Evolutionary conservation across 257 asterid genomes (phyloP).

Genomic region (Plectranthus barbatus): DNA sequence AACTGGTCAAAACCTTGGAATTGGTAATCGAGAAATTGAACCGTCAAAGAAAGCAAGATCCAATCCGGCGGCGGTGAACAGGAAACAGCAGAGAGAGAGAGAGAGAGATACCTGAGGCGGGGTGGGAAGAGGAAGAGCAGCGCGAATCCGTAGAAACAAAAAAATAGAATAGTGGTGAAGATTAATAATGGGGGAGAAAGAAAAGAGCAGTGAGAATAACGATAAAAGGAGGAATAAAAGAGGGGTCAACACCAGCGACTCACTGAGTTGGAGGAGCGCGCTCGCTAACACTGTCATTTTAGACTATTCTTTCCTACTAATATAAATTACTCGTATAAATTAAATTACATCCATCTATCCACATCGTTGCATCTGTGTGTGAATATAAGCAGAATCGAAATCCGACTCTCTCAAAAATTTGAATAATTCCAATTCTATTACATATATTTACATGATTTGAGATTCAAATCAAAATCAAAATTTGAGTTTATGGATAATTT

Average conservation of each 20-base stretch:
- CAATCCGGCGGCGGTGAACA: background rate
- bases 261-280: too few relatives aligned
- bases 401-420: too few relatives aligned
- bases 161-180: background rate
- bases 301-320: too few relatives aligned
- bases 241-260: background rate
- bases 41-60: conserved; percentile 11
- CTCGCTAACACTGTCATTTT: too few relatives aligned
- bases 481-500: too few relatives aligned
- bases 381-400: too few relatives aligned
- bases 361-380: too few relatives aligned
- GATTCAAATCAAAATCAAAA: too few relatives aligned
- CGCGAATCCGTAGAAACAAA: background rate
- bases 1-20: background rate
- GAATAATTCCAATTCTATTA: too few relatives aligned
- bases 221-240: background rate
- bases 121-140: background rate
- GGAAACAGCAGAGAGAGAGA: background rate
- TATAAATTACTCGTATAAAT: too few relatives aligned
- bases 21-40: background rate
- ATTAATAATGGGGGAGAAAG: background rate
- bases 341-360: too few relatives aligned
- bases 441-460: too few relatives aligned
- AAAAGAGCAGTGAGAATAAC: background rate
- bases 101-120: conserved; percentile 8